Evolutionary conservation across 768 basidiomycete species (phyloP).

Genomic region (Cyclocybe cylindracea): DNA sequence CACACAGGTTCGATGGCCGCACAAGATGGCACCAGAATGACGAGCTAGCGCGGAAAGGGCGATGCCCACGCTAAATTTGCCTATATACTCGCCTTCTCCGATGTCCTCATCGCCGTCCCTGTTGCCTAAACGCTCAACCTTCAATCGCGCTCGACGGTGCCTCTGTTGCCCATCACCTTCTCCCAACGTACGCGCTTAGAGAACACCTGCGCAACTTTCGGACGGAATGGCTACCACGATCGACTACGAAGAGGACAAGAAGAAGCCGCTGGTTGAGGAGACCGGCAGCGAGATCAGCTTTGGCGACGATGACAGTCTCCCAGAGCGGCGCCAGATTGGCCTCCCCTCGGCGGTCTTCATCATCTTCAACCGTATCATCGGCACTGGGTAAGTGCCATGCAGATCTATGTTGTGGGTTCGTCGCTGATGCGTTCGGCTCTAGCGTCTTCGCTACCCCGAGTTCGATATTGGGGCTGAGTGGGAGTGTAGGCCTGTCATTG

Average conservation of each 20-base stretch:
- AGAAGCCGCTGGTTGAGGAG: background rate
- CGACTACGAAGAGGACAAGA: slow-evolving; percentile 1
- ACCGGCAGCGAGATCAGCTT: slow-evolving; percentile 5
- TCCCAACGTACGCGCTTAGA: too few relatives aligned
- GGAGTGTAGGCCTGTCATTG: slow-evolving; percentile 43
- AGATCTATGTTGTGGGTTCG: background rate
- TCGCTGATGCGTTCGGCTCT: background rate
- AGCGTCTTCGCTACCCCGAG: slow-evolving; percentile 45
- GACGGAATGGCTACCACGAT: background rate
- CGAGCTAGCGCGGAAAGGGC: too few relatives aligned
- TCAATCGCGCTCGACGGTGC: too few relatives aligned
- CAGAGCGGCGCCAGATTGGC: slow-evolving; percentile 18
- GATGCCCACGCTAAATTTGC: too few relatives aligned
- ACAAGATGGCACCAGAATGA: too few relatives aligned
- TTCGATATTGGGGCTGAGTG: slow-evolving; percentile 36
- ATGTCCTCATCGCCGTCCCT: too few relatives aligned
- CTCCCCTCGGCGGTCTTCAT: slow-evolving; percentile 38
- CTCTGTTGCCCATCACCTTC: too few relatives aligned
- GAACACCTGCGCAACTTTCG: too few relatives aligned
- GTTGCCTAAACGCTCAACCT: too few relatives aligned
- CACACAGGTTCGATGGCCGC: too few relatives aligned
- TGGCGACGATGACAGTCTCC: slow-evolving; percentile 5
- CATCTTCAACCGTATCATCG: slow-evolving; percentile 45
- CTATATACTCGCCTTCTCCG: too few relatives aligned
- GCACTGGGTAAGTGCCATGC: slow-evolving; percentile 37